A percentile compares a stretch with the other conserved stretches of the same genome.
Conservation (phyloP, 352 stramenopile species). For the Globisporangium solare region DNA sequence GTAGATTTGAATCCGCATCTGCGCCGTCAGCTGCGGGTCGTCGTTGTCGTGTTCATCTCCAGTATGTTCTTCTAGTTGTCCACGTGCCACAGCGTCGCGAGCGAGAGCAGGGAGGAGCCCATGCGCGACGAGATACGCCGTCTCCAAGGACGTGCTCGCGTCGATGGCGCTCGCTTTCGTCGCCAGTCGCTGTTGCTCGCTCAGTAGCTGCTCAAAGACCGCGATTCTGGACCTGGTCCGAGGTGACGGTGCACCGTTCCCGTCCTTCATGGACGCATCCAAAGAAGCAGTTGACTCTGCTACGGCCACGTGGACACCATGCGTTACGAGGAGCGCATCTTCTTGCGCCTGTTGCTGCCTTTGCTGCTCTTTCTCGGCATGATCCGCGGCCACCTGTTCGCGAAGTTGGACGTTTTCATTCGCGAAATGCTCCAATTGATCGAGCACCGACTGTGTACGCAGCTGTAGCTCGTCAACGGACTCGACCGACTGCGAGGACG, state of each 20-base stretch:
- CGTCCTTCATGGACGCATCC: too few relatives aligned
- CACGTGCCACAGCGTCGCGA: not conserved
- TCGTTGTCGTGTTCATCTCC: too few relatives aligned
- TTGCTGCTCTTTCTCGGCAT: conserved; percentile 14
- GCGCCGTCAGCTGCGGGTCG: conserved; percentile 1
- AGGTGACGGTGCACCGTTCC: too few relatives aligned
- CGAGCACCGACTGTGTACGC: conserved; percentile 19
- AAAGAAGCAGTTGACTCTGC: not conserved
- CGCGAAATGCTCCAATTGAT: conserved; percentile 23
- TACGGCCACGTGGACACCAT: conserved; percentile 8
- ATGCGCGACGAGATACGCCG: conserved; percentile 7
- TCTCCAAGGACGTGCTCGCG: conserved; percentile 1
- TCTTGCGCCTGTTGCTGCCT: conserved; percentile 21
- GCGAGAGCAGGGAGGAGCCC: conserved; percentile 9
- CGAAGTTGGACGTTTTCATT: conserved; percentile 17
- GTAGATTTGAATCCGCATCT: conserved; percentile 25
- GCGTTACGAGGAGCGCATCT: conserved; percentile 17
- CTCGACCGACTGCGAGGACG: conserved; percentile 25
- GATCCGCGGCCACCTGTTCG: conserved; percentile 6
- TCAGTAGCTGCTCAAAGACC: conserved; percentile 21
- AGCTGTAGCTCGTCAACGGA: conserved; percentile 24
- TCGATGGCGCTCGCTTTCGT: conserved; percentile 8
- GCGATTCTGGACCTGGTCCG: conserved; percentile 15
- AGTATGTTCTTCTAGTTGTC: not conserved
- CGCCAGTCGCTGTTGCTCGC: conserved; percentile 14